phyloP scores from a whole-genome alignment of 805 yeast genomes.

The Debaryomyces castellii region DNA sequence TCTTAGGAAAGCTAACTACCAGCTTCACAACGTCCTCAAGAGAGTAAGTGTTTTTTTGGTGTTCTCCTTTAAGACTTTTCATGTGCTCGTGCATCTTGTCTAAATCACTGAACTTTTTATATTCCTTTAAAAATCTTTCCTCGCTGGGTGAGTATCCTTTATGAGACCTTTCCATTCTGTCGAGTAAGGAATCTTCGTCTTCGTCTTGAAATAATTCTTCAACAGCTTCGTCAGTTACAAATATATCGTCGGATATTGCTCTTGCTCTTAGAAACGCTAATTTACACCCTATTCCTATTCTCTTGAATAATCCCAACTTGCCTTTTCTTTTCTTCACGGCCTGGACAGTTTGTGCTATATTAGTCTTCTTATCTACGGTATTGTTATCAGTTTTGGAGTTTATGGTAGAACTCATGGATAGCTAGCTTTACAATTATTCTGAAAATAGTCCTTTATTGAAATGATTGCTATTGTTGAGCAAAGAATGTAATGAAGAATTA shows the following conservation, averaged over 20 bases:
- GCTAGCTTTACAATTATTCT: neutral
- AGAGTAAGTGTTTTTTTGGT: conserved; percentile 9
- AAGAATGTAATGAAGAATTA: neutral
- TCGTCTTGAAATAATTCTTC: conserved; percentile 49
- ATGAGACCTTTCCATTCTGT: conserved; percentile 13
- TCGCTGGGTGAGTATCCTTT: conserved; percentile 27
- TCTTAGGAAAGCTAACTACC: conserved; percentile 14
- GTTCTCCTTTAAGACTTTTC: conserved; percentile 7
- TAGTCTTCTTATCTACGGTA: neutral
- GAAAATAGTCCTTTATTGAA: neutral
- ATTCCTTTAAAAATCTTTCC: conserved; percentile 31
- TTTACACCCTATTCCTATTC: conserved; percentile 39
- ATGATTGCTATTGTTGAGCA: neutral
- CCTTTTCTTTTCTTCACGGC: conserved; percentile 5
- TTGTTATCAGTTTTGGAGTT: neutral
- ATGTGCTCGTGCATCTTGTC: conserved; percentile 30
- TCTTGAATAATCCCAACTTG: conserved; percentile 32
- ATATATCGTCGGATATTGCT: conserved; percentile 47
- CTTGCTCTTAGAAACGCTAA: conserved; percentile 32
- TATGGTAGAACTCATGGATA: neutral
- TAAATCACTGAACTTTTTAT: conserved; percentile 28
- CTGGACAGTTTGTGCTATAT: neutral
- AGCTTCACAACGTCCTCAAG: conserved; percentile 25
- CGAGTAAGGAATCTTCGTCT: conserved; percentile 32
- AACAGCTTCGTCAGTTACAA: conserved; percentile 48